Base-by-base conservation (phyloP, 495 filamentous ascomycete genomes). In the Letharia columbiana region DNA sequence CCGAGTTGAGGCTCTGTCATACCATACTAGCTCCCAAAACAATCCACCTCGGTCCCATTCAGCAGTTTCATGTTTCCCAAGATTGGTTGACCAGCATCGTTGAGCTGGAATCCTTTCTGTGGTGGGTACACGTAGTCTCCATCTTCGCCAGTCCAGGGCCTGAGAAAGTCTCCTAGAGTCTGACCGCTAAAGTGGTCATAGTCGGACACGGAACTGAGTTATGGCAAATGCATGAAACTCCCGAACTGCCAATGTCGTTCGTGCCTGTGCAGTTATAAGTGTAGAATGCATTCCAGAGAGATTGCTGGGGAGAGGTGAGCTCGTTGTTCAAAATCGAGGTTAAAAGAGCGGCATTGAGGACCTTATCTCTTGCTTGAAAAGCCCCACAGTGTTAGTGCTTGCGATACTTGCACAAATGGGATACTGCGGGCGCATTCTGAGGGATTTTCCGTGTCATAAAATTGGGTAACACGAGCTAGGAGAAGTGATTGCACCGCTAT, bases 21-120 rank as follows among this genome's bases (percentile, higher is more conserved):
- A 28, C 77, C 77, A 60, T 73, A 75, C 67, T 83, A 79, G 17
- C 72, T 73, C 0, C 84, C 83, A 64, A 86, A 86, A 11, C 84
- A 74, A 65, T 86, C 83, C n/a, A 86, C 56, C 65, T 82, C 71
- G 60, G 76, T 76, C 9, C 81, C 83, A 1, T 69, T 73, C 8
- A 64, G 64, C 0, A 86, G 73, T 1, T 77, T 80, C 49, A 79
- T 72, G 39, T 78, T 79, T 4, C 80, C 81, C 23, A 73, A 59
- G 56, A 86, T 83, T 1, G 77, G 72, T 0, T 56, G 49, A 0
- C 74, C 72, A 0, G 50, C 66, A 17, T 68, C 71, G 65, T 75
- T 72, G 4, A 78, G 42, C 12, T 75, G 66, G 65, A 81, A 86
- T 2, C 84, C 83, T 20, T 77, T 66, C 6, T 71, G 35, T 0